Conservation (phyloP, 2,329 filamentous ascomycete species). For the Scedosporium apiospermum region DNA sequence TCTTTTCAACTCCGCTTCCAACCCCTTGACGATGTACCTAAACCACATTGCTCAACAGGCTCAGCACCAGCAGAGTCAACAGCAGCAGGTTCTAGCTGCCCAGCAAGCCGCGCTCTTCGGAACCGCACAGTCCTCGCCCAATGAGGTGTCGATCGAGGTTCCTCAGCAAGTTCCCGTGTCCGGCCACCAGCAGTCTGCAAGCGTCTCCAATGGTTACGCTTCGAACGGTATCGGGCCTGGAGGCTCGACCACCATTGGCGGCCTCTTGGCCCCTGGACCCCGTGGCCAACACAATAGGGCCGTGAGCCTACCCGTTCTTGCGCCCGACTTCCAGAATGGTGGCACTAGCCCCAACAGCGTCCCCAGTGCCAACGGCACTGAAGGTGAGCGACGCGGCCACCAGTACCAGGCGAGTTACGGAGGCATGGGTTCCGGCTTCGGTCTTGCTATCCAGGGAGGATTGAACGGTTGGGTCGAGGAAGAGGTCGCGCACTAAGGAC, state of each 20-base stretch:
- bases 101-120: slow-evolving; percentile 79
- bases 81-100: slow-evolving; percentile 59
- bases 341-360: slow-evolving; percentile 40
- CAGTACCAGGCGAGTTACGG: slow-evolving; percentile 57
- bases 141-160: slow-evolving; percentile 47
- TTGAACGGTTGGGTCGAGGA: slow-evolving; percentile 61
- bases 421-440: slow-evolving; percentile 49
- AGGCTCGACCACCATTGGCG: slow-evolving; percentile 61
- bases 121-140: slow-evolving; percentile 52
- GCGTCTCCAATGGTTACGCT: slow-evolving; percentile 55
- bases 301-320: slow-evolving; percentile 73
- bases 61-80: slow-evolving; percentile 66
- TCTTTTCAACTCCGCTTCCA: slow-evolving; percentile 73
- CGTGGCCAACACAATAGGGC: slow-evolving; percentile 65
- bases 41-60: slow-evolving; percentile 69
- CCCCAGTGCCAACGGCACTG: slow-evolving; percentile 31
- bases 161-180: slow-evolving; percentile 48
- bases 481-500: slow-evolving; percentile 49
- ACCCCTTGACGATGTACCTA: slow-evolving; percentile 88
- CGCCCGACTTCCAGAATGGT: slow-evolving; percentile 53
- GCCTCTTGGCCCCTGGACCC: slow-evolving; percentile 62
- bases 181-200: slow-evolving; percentile 57
- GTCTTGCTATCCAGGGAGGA: slow-evolving; percentile 53
- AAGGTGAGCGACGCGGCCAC: slow-evolving; percentile 51
- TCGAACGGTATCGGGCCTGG: slow-evolving; percentile 33